Conservation (phyloP, 2,329 filamentous ascomycete species). For the Microthyrium microscopicum region DNA sequence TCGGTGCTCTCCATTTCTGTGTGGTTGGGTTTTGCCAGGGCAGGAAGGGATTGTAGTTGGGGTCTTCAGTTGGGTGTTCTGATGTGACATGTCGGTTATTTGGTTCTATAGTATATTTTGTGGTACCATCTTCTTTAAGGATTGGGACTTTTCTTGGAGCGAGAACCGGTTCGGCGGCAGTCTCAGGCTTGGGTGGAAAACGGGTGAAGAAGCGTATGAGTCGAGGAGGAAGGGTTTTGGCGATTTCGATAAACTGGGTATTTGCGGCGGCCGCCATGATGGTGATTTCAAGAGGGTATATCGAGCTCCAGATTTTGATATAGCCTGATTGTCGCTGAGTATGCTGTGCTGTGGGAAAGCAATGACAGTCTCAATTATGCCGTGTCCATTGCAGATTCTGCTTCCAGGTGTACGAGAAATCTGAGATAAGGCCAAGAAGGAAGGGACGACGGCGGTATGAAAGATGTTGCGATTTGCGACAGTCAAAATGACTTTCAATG, state of each 20-base stretch:
- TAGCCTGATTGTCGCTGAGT: too few species aligned
- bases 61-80: conserved; percentile 9
- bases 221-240: conserved; percentile 56
- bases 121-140: conserved; percentile 12
- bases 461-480: too few species aligned
- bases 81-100: conserved; percentile 23
- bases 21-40: conserved; percentile 63
- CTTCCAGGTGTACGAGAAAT: too few species aligned
- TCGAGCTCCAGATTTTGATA: too few species aligned
- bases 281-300: too few species aligned
- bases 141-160: conserved; percentile 9
- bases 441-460: too few species aligned
- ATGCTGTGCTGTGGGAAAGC: too few species aligned
- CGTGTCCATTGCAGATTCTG: too few species aligned
- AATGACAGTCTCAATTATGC: too few species aligned
- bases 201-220: conserved; percentile 77
- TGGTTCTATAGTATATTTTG: conserved; percentile 24
- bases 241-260: conserved; percentile 35
- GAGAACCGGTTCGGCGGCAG: conserved; percentile 17
- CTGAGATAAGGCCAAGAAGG: too few species aligned
- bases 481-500: too few species aligned
- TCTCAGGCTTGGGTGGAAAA: conserved; percentile 54
- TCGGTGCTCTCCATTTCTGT: conserved; percentile 67
- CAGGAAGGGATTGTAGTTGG: conserved; percentile 55
- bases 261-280: too few species aligned